Conservation (phyloP, 306 rosid genomes). For the Fragaria vesca region DNA sequence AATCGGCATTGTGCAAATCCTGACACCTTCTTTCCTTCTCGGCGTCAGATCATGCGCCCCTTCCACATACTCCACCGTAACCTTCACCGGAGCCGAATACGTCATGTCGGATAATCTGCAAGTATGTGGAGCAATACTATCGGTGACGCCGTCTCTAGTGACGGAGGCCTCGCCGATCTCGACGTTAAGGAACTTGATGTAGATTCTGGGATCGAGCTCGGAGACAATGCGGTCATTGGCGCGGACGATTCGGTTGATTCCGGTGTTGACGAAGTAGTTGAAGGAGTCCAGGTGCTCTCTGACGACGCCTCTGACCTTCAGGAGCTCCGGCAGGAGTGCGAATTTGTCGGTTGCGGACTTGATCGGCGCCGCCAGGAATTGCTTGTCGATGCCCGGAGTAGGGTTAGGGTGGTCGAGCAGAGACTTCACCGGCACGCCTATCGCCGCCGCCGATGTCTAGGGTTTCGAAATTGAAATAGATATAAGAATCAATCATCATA, state of each 20-base stretch:
- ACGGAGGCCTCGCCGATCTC: background rate
- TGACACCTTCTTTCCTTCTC: background rate
- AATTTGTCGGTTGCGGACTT: background rate
- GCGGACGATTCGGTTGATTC: background rate
- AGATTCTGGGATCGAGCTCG: background rate
- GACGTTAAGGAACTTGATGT: background rate
- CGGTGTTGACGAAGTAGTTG: background rate
- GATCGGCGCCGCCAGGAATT: background rate
- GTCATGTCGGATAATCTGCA: background rate
- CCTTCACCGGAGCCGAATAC: background rate
- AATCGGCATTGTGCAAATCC: background rate
- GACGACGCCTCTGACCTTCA: background rate
- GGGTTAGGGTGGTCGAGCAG: background rate
- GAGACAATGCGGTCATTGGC: background rate
- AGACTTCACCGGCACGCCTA: background rate
- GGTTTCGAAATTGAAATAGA: background rate
- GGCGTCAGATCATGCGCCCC: background rate
- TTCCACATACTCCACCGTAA: background rate
- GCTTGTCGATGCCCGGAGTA: background rate
- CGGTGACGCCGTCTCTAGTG: background rate
- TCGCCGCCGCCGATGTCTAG: background rate
- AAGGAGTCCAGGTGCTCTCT: background rate
- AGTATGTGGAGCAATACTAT: background rate
- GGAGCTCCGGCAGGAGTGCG: background rate
- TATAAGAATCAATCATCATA: background rate